A percentile compares a stretch with the other conserved stretches of the same genome.
Conservation (phyloP, 2,329 filamentous ascomycete genomes). For the Macroventuria anomochaeta region DNA sequence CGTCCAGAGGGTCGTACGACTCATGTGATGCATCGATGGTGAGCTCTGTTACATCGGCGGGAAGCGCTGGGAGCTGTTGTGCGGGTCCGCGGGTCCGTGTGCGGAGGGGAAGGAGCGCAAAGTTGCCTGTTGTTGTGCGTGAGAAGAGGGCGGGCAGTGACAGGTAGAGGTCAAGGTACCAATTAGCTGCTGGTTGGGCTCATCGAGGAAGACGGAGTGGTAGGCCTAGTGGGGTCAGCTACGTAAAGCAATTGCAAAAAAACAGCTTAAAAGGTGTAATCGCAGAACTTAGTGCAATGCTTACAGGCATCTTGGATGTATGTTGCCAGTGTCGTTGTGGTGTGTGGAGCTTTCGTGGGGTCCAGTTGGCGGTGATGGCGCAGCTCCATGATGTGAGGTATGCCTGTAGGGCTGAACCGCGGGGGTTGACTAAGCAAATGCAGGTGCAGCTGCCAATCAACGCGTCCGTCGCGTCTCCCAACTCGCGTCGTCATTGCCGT, state of each 20-base stretch:
- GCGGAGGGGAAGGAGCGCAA: constrained; percentile 90
- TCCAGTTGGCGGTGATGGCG: constrained; percentile 37
- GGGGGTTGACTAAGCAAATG: constrained; percentile 37
- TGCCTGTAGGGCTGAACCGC: constrained; percentile 44
- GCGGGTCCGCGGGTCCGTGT: constrained; percentile 96
- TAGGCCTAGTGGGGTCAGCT: constrained; percentile 72
- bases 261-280: not conserved
- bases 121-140: constrained; percentile 82
- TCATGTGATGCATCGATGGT: constrained; percentile 80
- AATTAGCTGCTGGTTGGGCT: constrained; percentile 72
- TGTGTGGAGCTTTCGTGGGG: constrained; percentile 27
- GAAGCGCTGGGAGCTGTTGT: constrained; percentile 73
- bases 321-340: constrained; percentile 23
- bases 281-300: constrained; percentile 15
- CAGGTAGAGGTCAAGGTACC: constrained; percentile 52
- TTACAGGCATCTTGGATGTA: constrained; percentile 56
- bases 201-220: constrained; percentile 93
- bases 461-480: constrained; percentile 37
- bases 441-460: constrained; percentile 38
- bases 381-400: constrained; percentile 37
- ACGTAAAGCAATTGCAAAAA: not conserved
- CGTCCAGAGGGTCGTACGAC: constrained; percentile 95
- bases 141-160: too few species aligned
- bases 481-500: constrained; percentile 15
- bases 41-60: constrained; percentile 61